A percentile compares a stretch with the other conserved stretches of the same genome.
These are phyloP conservation scores for Karstenula rhodostoma DNA, from an alignment of 2,329 filamentous ascomycete species.

Conservation along the genomic window DNA sequence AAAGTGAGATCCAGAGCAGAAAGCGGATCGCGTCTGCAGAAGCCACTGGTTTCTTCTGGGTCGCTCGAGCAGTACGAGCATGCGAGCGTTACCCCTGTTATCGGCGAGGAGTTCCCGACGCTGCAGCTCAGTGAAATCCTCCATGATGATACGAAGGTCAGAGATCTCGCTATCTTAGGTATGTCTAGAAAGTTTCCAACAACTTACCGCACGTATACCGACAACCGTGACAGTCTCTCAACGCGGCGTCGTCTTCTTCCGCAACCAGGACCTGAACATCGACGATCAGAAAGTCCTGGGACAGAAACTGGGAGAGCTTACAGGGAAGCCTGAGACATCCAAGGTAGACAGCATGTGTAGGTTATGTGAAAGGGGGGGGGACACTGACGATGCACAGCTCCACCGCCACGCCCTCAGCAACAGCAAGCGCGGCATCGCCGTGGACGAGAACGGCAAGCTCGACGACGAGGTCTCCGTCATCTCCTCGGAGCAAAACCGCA, in stretches of 20 bases:
- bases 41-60: conserved; percentile 49
- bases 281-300: conserved; percentile 71
- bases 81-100: conserved; percentile 58
- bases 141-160: conserved; percentile 41
- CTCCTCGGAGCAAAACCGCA: conserved; percentile 48
- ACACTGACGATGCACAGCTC: conserved; percentile 32
- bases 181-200: no score
- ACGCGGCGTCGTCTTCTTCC: conserved; percentile 74
- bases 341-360: conserved; percentile 17
- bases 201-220: neutral
- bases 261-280: conserved; percentile 66
- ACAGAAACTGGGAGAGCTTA: conserved; percentile 61
- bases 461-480: conserved; percentile 62
- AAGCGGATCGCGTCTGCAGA: neutral
- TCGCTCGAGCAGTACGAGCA: conserved; percentile 53
- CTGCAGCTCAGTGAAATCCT: conserved; percentile 42
- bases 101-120: conserved; percentile 57
- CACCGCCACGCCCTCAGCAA: conserved; percentile 60
- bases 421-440: conserved; percentile 55
- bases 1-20: neutral
- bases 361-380: neutral
- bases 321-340: conserved; percentile 52
- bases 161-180: conserved; percentile 60
- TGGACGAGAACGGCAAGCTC: conserved; percentile 55
- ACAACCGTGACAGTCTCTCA: conserved; percentile 57